Conservation (phyloP, 257 asterid species). For the Solanum pennellii region DNA sequence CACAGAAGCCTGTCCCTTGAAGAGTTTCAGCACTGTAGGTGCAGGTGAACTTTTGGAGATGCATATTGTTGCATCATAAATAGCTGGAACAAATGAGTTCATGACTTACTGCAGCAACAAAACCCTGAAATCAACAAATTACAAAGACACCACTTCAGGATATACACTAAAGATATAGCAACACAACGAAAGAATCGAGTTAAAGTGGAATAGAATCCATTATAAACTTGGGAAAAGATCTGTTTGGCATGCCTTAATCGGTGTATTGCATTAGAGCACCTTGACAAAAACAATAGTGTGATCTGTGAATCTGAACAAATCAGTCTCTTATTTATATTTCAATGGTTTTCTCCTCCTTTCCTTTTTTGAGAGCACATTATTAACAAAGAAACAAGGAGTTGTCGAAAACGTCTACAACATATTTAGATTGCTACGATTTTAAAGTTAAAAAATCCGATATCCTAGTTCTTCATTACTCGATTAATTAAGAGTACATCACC, state of each 20-base stretch:
- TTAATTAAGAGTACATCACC: not conserved
- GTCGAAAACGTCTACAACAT: not conserved
- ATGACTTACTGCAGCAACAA: conserved; percentile 81
- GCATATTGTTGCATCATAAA: conserved; percentile 79
- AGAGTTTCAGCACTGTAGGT: conserved; percentile 86
- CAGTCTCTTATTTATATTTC: not conserved
- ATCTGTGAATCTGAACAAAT: not conserved
- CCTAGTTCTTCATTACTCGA: not conserved
- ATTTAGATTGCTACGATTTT: not conserved
- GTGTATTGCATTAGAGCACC: not conserved
- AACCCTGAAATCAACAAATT: conserved; percentile 52
- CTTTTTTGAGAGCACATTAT: not conserved
- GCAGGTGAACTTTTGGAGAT: conserved; percentile 72
- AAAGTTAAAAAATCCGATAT: not conserved
- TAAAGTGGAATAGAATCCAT: not conserved
- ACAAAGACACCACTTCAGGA: not conserved
- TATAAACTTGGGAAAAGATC: not conserved
- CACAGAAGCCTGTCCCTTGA: conserved; percentile 83
- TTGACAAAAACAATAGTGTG: not conserved
- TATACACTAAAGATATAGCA: not conserved
- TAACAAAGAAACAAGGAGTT: not conserved
- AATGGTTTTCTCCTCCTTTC: not conserved
- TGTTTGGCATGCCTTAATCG: not conserved
- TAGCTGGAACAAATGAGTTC: conserved; percentile 88
- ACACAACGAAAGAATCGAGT: not conserved